phyloP scores from a whole-genome alignment of 1,284 basidiomycete genomes.

The Papiliotrema fonsecae region DNA sequence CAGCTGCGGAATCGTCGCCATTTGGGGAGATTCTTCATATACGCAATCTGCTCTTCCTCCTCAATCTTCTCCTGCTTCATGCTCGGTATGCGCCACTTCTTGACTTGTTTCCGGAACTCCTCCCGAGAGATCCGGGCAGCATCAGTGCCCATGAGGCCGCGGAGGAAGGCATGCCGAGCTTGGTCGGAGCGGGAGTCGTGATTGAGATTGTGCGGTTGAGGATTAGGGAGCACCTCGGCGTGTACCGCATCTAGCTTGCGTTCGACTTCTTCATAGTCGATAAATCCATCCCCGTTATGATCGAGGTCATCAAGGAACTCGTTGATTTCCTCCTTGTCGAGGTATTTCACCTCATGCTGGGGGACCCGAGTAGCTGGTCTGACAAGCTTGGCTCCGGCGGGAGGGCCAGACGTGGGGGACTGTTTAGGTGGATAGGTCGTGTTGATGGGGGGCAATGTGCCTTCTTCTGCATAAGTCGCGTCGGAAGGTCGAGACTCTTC shows the following conservation, averaged over 20 bases:
- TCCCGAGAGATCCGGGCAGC: constrained; percentile 10
- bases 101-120: constrained; percentile 16
- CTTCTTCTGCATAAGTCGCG: no score
- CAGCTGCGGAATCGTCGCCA: constrained; percentile 16
- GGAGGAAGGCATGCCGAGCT: constrained; percentile 21
- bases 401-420: no score
- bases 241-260: constrained; percentile 21
- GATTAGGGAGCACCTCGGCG: constrained; percentile 17
- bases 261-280: constrained; percentile 23
- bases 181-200: constrained; percentile 11
- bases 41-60: constrained; percentile 20
- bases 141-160: constrained; percentile 17
- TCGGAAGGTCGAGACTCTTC: no score
- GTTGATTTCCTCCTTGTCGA: constrained; percentile 23
- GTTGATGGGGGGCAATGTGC: no score
- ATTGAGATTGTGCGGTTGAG: constrained; percentile 12
- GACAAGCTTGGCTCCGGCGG: neutral
- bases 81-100: constrained; percentile 22
- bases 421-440: no score
- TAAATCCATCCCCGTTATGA: constrained; percentile 22
- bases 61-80: constrained; percentile 22
- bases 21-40: constrained; percentile 11
- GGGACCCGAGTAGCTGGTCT: neutral
- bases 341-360: constrained; percentile 6
- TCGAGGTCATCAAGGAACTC: constrained; percentile 25